A percentile compares a stretch with the other conserved stretches of the same genome.
These are phyloP conservation scores for Mayamaea pseudoterrestris DNA, from an alignment of 108 stramenopile species.

Conservation along the genomic window DNA sequence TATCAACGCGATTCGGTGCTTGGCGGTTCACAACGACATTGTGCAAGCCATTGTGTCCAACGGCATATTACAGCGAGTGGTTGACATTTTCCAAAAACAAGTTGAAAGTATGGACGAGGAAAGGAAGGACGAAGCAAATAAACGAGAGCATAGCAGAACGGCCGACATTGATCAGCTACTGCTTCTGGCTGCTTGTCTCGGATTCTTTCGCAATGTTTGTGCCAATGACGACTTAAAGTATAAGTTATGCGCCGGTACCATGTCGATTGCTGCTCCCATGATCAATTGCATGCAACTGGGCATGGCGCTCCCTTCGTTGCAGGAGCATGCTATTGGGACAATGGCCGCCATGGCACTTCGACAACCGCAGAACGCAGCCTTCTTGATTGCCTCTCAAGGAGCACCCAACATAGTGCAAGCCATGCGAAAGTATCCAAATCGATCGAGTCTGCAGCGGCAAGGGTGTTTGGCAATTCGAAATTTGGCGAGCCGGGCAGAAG, in stretches of 20 bases:
- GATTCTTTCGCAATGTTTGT: slow-evolving; percentile 69
- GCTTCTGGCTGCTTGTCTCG: slow-evolving; percentile 41
- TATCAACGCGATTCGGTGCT: slow-evolving; percentile 21
- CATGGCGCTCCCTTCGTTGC: slow-evolving; percentile 11
- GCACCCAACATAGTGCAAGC: slow-evolving; percentile 40
- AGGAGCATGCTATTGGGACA: slow-evolving; percentile 80
- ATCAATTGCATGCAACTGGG: slow-evolving; percentile 37
- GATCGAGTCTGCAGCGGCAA: slow-evolving; percentile 65
- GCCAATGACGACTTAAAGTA: slow-evolving; percentile 86
- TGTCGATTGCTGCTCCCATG: slow-evolving; percentile 8
- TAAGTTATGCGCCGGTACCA: slow-evolving; percentile 43
- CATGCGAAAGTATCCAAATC: slow-evolving; percentile 51
- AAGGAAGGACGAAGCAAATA: neutral
- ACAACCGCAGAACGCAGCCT: slow-evolving; percentile 54
- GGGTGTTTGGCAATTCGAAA: slow-evolving; percentile 77
- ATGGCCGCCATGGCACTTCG: slow-evolving; percentile 81
- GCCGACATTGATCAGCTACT: neutral
- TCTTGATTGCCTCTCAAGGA: slow-evolving; percentile 32
- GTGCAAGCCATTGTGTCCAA: slow-evolving; percentile 70
- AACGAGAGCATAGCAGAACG: slow-evolving; percentile 5
- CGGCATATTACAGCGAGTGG: slow-evolving; percentile 45
- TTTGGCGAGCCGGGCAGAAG: slow-evolving; percentile 51
- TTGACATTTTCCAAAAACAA: slow-evolving; percentile 5
- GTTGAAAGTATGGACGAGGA: neutral
- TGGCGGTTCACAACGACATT: slow-evolving; percentile 81